Evolutionary conservation across 1,139 yeast genomes (phyloP).

Genomic region (Diutina catenulata): DNA sequence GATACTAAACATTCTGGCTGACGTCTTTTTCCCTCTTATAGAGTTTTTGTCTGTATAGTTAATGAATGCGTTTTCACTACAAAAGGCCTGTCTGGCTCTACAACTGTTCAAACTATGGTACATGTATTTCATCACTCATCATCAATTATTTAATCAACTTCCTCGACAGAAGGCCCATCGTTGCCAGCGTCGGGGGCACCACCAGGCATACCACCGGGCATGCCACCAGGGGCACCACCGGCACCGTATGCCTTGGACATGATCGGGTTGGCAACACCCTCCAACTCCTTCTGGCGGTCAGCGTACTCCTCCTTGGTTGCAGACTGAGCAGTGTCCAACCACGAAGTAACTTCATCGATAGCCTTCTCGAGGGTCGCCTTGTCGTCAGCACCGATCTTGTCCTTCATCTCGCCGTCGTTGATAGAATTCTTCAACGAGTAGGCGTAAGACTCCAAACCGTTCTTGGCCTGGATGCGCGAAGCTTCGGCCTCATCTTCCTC

Average conservation of each 20-base stretch:
- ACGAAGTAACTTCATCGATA: conserved; percentile 62
- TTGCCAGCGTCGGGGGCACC: too few species aligned
- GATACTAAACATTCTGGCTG: too few species aligned
- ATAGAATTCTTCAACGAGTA: conserved; percentile 61
- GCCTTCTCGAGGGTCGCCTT: conserved; percentile 86
- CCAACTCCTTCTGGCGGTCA: conserved; percentile 82
- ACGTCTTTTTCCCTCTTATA: too few species aligned
- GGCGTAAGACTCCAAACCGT: conserved; percentile 66
- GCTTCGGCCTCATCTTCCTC: conserved; percentile 48
- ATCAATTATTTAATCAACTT: too few species aligned
- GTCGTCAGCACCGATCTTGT: conserved; percentile 81
- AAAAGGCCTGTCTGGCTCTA: too few species aligned
- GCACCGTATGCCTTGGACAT: conserved; percentile 72
- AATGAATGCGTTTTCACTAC: too few species aligned
- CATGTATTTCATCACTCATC: too few species aligned
- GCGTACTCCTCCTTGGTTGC: conserved; percentile 91
- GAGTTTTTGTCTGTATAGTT: too few species aligned
- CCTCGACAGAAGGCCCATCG: too few species aligned
- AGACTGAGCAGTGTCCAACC: conserved; percentile 79
- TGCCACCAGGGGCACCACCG: conserved; percentile 54
- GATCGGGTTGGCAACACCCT: conserved; percentile 81
- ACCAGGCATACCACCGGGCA: conserved; percentile 6
- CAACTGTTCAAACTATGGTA: too few species aligned
- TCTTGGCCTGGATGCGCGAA: conserved; percentile 60
- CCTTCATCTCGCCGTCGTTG: conserved; percentile 37